Evolutionary conservation across 2,329 filamentous ascomycete genomes (phyloP).

Genomic region (Monilinia aucupariae): DNA sequence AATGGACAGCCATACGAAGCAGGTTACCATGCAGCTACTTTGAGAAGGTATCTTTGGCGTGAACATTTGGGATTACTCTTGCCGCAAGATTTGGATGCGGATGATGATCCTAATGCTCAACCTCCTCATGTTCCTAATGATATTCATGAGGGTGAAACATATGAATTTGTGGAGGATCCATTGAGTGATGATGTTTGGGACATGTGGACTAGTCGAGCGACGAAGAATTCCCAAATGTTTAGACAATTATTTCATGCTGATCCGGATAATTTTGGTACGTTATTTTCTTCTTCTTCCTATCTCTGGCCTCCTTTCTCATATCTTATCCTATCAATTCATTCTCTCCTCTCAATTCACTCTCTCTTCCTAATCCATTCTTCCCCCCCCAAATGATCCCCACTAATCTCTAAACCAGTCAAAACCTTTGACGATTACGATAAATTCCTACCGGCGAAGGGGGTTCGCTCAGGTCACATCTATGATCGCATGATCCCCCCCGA

Average conservation of each 20-base stretch:
- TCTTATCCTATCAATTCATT: too few species aligned
- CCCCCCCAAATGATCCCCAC: not conserved
- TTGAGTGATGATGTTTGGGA: slow-evolving; percentile 60
- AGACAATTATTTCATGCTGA: slow-evolving; percentile 81
- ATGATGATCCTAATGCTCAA: slow-evolving; percentile 64
- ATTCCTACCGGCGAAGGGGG: slow-evolving; percentile 64
- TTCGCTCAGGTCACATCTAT: slow-evolving; percentile 81
- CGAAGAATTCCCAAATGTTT: slow-evolving; percentile 68
- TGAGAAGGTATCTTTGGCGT: slow-evolving; percentile 79
- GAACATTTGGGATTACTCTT: slow-evolving; percentile 82
- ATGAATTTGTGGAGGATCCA: slow-evolving; percentile 65
- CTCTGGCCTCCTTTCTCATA: not conserved
- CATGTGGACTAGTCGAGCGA: slow-evolving; percentile 64
- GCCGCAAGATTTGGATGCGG: slow-evolving; percentile 64
- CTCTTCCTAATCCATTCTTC: too few species aligned
- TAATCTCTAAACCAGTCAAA: slow-evolving; percentile 52
- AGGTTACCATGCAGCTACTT: slow-evolving; percentile 73
- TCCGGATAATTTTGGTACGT: slow-evolving; percentile 74
- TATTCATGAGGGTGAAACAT: slow-evolving; percentile 55
- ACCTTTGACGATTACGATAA: slow-evolving; percentile 85
- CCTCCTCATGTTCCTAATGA: slow-evolving; percentile 68
- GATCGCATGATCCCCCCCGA: slow-evolving; percentile 69
- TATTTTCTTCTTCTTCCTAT: not conserved
- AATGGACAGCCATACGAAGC: slow-evolving; percentile 70
- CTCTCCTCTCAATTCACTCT: too few species aligned